These are phyloP conservation scores for Dipodascus albidus DNA, from an alignment of 805 yeast species.

Conservation along the genomic window DNA sequence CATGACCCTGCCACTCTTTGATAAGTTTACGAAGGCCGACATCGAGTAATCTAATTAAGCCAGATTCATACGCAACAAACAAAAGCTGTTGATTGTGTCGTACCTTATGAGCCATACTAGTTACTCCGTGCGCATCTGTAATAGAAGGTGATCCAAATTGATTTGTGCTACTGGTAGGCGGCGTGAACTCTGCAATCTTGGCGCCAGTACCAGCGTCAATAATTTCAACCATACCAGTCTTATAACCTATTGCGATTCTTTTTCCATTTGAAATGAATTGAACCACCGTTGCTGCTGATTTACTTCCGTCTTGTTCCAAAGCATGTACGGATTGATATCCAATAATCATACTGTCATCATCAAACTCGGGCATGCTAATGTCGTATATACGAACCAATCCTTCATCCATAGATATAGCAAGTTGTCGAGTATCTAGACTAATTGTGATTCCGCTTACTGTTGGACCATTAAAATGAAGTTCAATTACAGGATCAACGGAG, in stretches of 20 bases:
- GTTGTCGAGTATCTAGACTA: neutral
- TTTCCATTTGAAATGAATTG: neutral
- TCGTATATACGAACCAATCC: neutral
- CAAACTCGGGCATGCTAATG: neutral
- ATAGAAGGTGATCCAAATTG: neutral
- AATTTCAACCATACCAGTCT: neutral
- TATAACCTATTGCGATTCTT: neutral
- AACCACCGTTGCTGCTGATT: neutral
- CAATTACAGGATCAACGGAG: slow-evolving; percentile 6
- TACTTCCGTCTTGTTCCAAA: neutral
- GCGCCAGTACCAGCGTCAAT: neutral
- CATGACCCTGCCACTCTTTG: neutral
- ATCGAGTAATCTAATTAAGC: neutral
- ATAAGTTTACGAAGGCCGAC: neutral
- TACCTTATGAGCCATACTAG: neutral
- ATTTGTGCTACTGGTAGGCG: neutral
- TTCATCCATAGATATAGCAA: neutral
- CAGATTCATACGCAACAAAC: neutral
- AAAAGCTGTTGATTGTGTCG: neutral
- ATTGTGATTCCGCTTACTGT: slow-evolving; percentile 11
- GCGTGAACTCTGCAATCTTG: neutral
- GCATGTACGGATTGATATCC: neutral
- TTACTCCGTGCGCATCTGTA: neutral
- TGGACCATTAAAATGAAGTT: slow-evolving; percentile 11
- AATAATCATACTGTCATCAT: neutral